phyloP scores from a whole-genome alignment of 2,329 filamentous ascomycete species.

The Cladosporium colombiae region DNA sequence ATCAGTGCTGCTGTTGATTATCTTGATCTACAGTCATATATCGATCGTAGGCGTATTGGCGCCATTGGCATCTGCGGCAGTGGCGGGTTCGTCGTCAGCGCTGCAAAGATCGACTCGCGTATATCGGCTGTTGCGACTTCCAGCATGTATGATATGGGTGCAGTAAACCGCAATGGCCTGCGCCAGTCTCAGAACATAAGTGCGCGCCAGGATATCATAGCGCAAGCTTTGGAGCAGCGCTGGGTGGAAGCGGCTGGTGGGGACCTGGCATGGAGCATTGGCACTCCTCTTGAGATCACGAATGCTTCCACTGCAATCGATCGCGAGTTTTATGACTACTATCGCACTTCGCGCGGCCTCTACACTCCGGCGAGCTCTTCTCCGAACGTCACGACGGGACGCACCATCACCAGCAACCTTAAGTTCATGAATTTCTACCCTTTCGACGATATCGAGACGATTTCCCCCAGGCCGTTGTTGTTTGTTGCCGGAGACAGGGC shows the following conservation, averaged over 20 bases:
- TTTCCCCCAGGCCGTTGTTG: slow-evolving; percentile 22
- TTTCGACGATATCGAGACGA: slow-evolving; percentile 21
- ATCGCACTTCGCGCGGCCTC: slow-evolving; percentile 18
- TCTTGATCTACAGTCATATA: neutral
- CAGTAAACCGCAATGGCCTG: slow-evolving; percentile 14
- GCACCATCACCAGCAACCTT: slow-evolving; percentile 6
- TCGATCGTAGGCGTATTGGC: slow-evolving; percentile 19
- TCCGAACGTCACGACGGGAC: slow-evolving; percentile 19
- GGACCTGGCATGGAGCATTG: neutral
- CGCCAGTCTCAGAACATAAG: slow-evolving; percentile 1
- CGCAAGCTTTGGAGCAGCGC: neutral
- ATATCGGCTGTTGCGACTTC: slow-evolving; percentile 19
- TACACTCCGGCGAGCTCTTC: slow-evolving; percentile 11
- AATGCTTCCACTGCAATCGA: neutral
- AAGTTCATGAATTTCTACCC: slow-evolving; percentile 22
- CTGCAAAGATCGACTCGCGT: slow-evolving; percentile 19
- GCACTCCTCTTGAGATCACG: slow-evolving; percentile 19
- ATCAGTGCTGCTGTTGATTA: slow-evolving; percentile 21
- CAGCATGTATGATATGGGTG: slow-evolving; percentile 23
- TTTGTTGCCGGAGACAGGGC: slow-evolving; percentile 16
- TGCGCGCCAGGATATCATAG: neutral
- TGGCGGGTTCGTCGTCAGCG: slow-evolving; percentile 16
- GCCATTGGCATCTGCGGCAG: slow-evolving; percentile 22
- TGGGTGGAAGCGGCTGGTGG: neutral
- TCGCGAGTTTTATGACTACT: slow-evolving; percentile 21